Base-by-base conservation (phyloP, 352 stramenopile species). In the Nothophytophthora sp. region DNA sequence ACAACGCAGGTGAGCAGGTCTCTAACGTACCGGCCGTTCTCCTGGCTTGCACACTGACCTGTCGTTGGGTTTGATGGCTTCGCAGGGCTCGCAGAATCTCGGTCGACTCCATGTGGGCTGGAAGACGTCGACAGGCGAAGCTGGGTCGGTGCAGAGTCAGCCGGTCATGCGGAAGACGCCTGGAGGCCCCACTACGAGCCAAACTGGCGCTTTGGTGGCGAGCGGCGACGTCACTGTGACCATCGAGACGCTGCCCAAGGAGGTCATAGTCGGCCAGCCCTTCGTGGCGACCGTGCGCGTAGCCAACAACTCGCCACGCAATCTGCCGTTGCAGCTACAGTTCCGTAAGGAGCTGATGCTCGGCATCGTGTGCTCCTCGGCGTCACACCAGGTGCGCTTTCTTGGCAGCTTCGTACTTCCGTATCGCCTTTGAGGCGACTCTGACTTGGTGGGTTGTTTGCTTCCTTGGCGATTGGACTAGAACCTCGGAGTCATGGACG, bases 91-190 rank as follows among this genome's bases (percentile, higher is more conserved):
- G 1, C 70, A 85, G 48, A 88, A 89, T 34, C 48, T 90, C 9
- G 85, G 85, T 0, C 72, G 82, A 16, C 67, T 95, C 13, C 78
- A 93, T 50, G 81, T 95, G 3, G 75, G 76, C 13, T 95, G 85
- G 85, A 92, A 92, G 65, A 88, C 74, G 12, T 77, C 76, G 3
- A 79, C 92, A 39, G 85, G 85, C 1, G 85, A 95, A 67, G 77
- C 85, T 19, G 85, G 85, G 0, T 88, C 80, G 0, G 74, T 95
- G 15, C 78, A 92, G 46, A 95, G 82, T 24, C 82, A 93, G 52
- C 77, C 79, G 5, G 76, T 93, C 18, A 72, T 92, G 58, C 57
- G 76, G 19, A 93, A 93, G 52, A 50, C 39, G 22, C 30, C 44
- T 32, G 63, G 37, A 5, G 13, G 25, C 29, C 33, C 36, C 43